phyloP scores from a whole-genome alignment of 2,329 filamentous ascomycete genomes.

The Apiospora hydei region DNA sequence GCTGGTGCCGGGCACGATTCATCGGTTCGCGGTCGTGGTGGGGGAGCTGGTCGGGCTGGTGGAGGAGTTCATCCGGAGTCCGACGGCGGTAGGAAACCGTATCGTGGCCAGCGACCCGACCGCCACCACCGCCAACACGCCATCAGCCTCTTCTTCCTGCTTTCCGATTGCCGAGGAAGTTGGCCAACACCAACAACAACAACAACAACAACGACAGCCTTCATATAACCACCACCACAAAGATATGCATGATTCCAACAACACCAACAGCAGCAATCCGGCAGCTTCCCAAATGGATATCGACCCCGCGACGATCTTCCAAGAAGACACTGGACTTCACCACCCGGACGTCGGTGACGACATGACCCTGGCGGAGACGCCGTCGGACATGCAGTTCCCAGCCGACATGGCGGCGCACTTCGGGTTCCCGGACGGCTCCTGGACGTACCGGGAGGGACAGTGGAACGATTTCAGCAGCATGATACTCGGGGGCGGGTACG shows the following conservation, averaged over 20 bases:
- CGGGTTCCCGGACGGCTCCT: conserved; percentile 16
- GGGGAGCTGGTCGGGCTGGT: neutral
- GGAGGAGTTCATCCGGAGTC: neutral
- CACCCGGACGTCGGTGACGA: neutral
- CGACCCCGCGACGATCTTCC: neutral
- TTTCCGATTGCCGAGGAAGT: neutral
- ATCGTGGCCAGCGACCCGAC: neutral
- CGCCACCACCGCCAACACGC: neutral
- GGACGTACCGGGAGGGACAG: conserved; percentile 12
- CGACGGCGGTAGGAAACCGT: neutral
- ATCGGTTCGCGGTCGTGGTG: conserved; percentile 15
- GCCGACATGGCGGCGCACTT: conserved; percentile 21
- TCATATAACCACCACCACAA: neutral
- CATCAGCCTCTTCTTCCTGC: neutral
- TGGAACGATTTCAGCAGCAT: neutral
- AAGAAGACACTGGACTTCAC: neutral
- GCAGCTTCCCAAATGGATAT: neutral
- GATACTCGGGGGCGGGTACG: neutral
- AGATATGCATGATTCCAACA: neutral
- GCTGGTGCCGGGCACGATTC: conserved; percentile 11
- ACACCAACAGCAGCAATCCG: neutral
- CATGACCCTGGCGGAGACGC: neutral
- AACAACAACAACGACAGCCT: neutral
- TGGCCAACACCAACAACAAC: neutral
- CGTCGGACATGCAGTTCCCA: neutral